Conservation (phyloP, 805 yeast species). For the Starmerella asiatica region DNA sequence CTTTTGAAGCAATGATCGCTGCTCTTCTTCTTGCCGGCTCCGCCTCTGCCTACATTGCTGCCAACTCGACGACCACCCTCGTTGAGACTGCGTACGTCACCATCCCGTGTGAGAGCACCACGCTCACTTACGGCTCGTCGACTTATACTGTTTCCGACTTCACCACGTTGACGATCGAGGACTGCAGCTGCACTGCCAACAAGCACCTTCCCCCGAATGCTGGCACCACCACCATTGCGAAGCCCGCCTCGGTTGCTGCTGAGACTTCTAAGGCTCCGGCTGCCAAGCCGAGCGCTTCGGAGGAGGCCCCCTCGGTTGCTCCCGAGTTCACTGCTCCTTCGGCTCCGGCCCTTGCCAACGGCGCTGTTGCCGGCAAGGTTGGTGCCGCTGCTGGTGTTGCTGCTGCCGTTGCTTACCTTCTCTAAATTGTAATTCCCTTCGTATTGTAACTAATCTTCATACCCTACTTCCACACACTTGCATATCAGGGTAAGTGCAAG, state of each 20-base stretch:
- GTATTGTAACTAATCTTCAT: too few species aligned
- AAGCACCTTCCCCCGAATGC: conserved; percentile 1
- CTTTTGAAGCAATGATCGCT: conserved; percentile 12
- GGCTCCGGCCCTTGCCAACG: conserved; percentile 12
- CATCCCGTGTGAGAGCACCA: conserved; percentile 15
- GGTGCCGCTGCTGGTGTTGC: conserved; percentile 20
- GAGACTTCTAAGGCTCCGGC: conserved; percentile 13
- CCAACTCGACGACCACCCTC: conserved; percentile 12
- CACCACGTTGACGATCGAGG: conserved; percentile 16
- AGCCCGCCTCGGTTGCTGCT: conserved; percentile 9
- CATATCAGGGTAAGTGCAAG: too few species aligned
- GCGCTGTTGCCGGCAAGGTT: conserved; percentile 15
- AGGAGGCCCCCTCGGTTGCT: conserved; percentile 11
- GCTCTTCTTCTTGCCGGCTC: conserved; percentile 16
- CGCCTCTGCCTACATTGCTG: conserved; percentile 13
- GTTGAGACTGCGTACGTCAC: conserved; percentile 12
- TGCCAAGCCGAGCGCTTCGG: conserved; percentile 17
- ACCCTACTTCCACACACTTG: too few species aligned
- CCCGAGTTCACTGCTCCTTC: conserved; percentile 5
- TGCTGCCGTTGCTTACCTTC: conserved; percentile 18
- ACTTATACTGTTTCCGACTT: conserved; percentile 16
- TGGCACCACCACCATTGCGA: conserved; percentile 4
- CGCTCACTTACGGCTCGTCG: conserved; percentile 13
- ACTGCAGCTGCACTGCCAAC: conserved; percentile 15
- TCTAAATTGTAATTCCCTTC: too few species aligned